phyloP scores from a whole-genome alignment of 495 filamentous ascomycete genomes.

The Penicillium bovifimosum region DNA sequence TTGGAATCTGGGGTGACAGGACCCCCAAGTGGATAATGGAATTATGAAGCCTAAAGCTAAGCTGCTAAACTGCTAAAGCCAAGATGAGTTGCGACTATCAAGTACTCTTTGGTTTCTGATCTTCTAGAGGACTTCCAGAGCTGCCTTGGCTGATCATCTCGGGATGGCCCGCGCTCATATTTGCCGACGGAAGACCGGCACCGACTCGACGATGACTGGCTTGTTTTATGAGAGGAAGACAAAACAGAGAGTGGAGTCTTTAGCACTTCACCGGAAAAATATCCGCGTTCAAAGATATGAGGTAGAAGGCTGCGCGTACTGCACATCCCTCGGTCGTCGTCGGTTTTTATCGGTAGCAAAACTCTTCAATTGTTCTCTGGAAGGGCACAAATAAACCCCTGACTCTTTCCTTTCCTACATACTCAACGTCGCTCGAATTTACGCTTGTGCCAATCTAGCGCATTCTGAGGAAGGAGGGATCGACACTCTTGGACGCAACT shows the following conservation, averaged over 20 bases:
- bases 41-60: too few species aligned
- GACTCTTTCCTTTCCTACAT: background rate
- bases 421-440: background rate
- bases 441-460: background rate
- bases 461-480: background rate
- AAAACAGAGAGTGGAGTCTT: too few species aligned
- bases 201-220: slow-evolving; percentile 19
- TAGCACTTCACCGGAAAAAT: slow-evolving; percentile 5
- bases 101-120: background rate
- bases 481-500: background rate
- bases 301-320: too few species aligned
- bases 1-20: background rate
- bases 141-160: background rate
- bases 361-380: background rate
- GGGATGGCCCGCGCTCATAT: slow-evolving; percentile 1
- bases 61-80: slow-evolving; percentile 7
- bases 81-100: slow-evolving; percentile 5
- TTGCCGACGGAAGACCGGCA: slow-evolving; percentile 27
- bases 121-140: too few species aligned
- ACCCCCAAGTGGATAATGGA: background rate
- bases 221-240: background rate
- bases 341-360: slow-evolving; percentile 18
- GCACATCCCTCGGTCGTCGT: slow-evolving; percentile 10
- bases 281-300: slow-evolving; percentile 2
- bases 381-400: background rate